Base-by-base conservation (phyloP, 177 flowering plant species). In the Vitis hybrid region DNA sequence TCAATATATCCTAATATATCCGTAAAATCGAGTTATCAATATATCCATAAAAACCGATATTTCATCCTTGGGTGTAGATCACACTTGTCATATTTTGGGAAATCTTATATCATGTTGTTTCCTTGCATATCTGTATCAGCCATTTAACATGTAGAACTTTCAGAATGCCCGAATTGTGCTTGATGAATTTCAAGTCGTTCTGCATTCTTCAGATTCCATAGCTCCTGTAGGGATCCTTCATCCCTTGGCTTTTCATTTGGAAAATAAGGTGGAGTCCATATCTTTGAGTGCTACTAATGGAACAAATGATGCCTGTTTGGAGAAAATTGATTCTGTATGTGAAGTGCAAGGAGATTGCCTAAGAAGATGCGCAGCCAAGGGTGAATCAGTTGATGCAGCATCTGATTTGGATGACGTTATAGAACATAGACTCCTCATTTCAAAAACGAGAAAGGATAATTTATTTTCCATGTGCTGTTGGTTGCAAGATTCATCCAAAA, bases 221-320 rank as follows among this genome's bases (percentile, higher is more conserved):
- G 97, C 97, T 64, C 90, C 99, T 30, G 98, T 89, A 59, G 99
- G 92, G 27, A 80, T 95, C 58, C 89, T 95, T 56, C 99, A 95
- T 79, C 99, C 99, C 16, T 60, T 82, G 73, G 78, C 82, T 60
- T 95, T 89, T 80, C 98, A 91, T 79, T 79, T 91, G 79, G 93
- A 91, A 76, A 70, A 71, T 6, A 95, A 95, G 84, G 70, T 21
- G 48, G 73, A 67, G 11, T 49, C 71, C 24, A 19, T n/a, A 51
- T 64, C 71, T 66, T 50, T 58, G 59, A 76, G 74, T 69, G 67
- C 57, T 55, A 50, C 49, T 65, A 78, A 56, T 24, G 58, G 54
- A 65, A 66, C n/a, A 6, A 61, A 62, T 64, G 81, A 70, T 75
- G 5, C 70, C 11, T 12, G 65, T 64, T 30, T 8, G 11, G 81